A percentile compares a stretch with the other conserved stretches of the same genome.
Evolutionary conservation across 2,329 filamentous ascomycete genomes (phyloP).

Genomic region (Colletotrichum cereale): DNA sequence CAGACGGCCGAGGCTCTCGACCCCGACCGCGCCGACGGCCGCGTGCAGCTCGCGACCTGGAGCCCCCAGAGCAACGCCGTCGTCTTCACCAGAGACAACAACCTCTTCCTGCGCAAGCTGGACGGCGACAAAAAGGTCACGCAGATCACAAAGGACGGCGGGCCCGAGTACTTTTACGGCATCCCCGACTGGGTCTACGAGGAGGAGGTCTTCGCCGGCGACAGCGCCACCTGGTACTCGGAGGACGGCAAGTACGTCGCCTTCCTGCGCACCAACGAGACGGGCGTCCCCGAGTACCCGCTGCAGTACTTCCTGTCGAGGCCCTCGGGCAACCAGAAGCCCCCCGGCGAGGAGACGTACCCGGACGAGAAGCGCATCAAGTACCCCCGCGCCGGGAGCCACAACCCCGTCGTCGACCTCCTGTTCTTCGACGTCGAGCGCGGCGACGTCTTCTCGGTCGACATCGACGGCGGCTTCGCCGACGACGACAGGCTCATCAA

Average conservation of each 20-base stretch:
- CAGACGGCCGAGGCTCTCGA: conserved; percentile 84
- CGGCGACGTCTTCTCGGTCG: conserved; percentile 82
- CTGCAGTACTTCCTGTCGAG: conserved; percentile 93
- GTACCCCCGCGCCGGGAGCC: conserved; percentile 94
- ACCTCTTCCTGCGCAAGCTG: conserved; percentile 82
- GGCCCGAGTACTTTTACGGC: conserved; percentile 91
- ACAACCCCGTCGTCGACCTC: conserved; percentile 90
- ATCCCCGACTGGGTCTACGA: conserved; percentile 97
- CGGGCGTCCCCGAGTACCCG: conserved; percentile 89
- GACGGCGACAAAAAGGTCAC: conserved; percentile 66
- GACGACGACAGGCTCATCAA: conserved; percentile 91
- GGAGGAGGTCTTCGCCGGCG: conserved; percentile 79
- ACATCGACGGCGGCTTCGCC: conserved; percentile 80
- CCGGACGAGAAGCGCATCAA: conserved; percentile 94
- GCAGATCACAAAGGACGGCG: conserved; percentile 88
- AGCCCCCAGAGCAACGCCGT: conserved; percentile 88
- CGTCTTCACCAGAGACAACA: conserved; percentile 92
- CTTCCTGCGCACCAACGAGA: conserved; percentile 90
- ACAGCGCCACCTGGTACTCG: conserved; percentile 89
- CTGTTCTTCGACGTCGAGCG: conserved; percentile 88
- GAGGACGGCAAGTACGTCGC: conserved; percentile 84
- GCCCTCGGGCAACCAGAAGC: conserved; percentile 79
- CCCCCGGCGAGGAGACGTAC: conserved; percentile 84
- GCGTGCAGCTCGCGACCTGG: conserved; percentile 89
- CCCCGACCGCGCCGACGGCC: conserved; percentile 71